Evolutionary conservation across 1,139 yeast genomes (phyloP), one percentile per base, ranked within the genome.

Genomic region (Taiozyma sp.): DNA sequence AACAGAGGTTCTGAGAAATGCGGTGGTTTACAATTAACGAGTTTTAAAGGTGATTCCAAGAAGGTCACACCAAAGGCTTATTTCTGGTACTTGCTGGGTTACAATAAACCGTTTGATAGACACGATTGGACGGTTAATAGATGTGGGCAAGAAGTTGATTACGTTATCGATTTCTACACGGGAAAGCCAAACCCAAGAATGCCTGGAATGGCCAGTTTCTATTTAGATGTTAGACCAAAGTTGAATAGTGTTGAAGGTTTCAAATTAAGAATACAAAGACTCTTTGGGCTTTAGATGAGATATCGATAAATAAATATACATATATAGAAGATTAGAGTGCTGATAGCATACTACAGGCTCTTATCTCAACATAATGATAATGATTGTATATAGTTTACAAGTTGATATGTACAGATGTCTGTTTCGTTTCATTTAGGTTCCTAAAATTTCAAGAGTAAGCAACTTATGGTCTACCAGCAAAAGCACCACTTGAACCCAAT

Each of bases 111-210:
- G 0, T 93, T 93, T 70, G 99, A 93, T 70, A 79, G 99, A 62
- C 99, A 93, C 66, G 99, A 93, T 70, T 93, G 99, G 99, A 74
- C 79, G 13, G 78, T 93, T n/a, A 84, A 87, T 63, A 74, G 98
- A 50, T 89, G 97, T 68, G 98, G 98, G 2, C 78, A 73, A 16
- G 78, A 79, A 50, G 79, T 93, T 19, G 97, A 91, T 50, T 93
- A 93, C 62, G 97, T 93, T 45, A 92, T 93, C 64, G 99, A 93
- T 67, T 93, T 90, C 66, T 93, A 93, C 68, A 70, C 86, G 14
- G 88, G 89, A 9, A 78, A 78, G 51, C 79, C 81, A 3, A 74
- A 75, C 56, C 77, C 79, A 3, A 56, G 62, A 29, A 64, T 64
- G 46, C 75, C 76, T 5, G 72, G 70, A 4, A 73, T 69, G 70